Evolutionary conservation across 306 rosid species (phyloP).

Genomic region (Pyrus bretschneideri): DNA sequence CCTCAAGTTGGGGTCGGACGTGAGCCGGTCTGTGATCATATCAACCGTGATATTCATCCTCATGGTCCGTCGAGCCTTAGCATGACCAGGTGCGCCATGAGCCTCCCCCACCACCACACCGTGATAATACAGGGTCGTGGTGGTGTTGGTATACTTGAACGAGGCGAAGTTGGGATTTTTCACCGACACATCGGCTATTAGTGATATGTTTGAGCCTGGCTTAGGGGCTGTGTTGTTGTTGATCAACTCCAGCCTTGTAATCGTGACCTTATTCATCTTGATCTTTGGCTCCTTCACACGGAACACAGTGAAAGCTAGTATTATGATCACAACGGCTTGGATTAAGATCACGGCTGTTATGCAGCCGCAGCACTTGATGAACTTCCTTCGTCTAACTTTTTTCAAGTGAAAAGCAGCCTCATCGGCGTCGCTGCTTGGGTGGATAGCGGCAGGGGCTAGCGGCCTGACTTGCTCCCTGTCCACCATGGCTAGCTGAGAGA

Average conservation of each 20-base stretch:
- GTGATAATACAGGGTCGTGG: constrained; percentile 37
- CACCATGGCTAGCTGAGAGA: constrained; percentile 16
- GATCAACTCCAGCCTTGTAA: constrained; percentile 30
- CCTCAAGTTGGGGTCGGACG: constrained; percentile 18
- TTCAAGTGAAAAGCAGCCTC: neutral
- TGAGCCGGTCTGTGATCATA: constrained; percentile 23
- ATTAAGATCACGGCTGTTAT: constrained; percentile 10
- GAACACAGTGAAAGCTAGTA: constrained; percentile 43
- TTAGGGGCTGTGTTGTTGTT: constrained; percentile 25
- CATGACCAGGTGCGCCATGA: constrained; percentile 38
- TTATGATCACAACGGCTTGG: constrained; percentile 15
- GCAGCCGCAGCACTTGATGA: constrained; percentile 35
- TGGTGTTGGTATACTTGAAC: constrained; percentile 51
- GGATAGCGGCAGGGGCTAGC: constrained; percentile 21
- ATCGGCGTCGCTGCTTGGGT: constrained; percentile 11
- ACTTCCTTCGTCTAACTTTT: constrained; percentile 5
- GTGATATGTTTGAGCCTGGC: constrained; percentile 41
- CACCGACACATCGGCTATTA: constrained; percentile 43
- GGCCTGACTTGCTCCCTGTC: constrained; percentile 50
- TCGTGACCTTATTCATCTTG: constrained; percentile 31
- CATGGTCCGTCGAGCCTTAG: constrained; percentile 38
- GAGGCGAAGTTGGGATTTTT: constrained; percentile 54
- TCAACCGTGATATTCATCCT: constrained; percentile 49
- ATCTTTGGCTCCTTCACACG: constrained; percentile 44
- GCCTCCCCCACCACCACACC: constrained; percentile 48